Evolutionary conservation across 805 yeast species (phyloP).

Genomic region (Candida sithepensis): DNA sequence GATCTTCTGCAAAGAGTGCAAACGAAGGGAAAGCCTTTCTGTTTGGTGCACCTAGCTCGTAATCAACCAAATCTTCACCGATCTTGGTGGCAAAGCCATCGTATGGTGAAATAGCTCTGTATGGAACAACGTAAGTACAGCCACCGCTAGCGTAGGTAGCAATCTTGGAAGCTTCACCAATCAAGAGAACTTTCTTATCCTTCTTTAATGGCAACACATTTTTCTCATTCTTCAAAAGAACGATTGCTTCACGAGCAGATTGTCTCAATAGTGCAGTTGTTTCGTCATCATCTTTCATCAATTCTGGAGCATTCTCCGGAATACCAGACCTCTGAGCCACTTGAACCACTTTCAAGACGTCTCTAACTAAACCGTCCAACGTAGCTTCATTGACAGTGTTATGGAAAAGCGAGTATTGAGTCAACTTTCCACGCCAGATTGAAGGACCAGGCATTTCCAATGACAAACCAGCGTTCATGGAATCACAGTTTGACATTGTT

Average conservation of each 20-base stretch:
- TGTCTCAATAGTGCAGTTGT: conserved; percentile 47
- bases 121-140: conserved; percentile 41
- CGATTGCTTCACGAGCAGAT: conserved; percentile 50
- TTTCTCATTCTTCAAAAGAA: conserved; percentile 51
- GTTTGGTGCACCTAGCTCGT: conserved; percentile 4
- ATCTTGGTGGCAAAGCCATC: conserved; percentile 12
- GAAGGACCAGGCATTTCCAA: conserved; percentile 69
- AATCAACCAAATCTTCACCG: conserved; percentile 16
- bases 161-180: conserved; percentile 55
- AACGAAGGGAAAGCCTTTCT: not conserved
- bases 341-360: conserved; percentile 45
- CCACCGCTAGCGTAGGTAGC: conserved; percentile 58
- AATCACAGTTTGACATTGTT: conserved; percentile 41
- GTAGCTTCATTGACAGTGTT: conserved; percentile 40
- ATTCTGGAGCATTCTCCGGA: conserved; percentile 37
- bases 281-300: conserved; percentile 31
- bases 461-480: conserved; percentile 55
- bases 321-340: conserved; percentile 39
- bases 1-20: conserved; percentile 6
- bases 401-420: not conserved
- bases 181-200: conserved; percentile 41
- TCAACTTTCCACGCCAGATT: conserved; percentile 30
- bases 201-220: conserved; percentile 44
- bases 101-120: conserved; percentile 7
- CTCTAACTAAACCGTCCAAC: conserved; percentile 38